Evolutionary conservation across 805 yeast species (phyloP), one percentile per base, ranked within the genome.

Genomic region (Lipomyces lipofer): DNA sequence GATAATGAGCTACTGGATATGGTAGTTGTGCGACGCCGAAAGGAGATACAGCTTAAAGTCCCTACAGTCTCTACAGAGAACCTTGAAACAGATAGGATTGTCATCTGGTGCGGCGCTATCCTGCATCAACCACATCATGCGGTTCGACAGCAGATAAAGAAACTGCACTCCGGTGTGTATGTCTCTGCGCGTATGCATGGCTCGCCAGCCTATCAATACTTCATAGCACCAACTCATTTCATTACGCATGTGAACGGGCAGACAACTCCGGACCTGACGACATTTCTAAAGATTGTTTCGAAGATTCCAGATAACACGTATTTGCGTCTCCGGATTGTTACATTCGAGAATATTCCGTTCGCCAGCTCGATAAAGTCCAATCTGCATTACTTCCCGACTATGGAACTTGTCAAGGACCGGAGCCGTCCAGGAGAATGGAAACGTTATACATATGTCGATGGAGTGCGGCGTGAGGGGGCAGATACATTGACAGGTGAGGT

Each of bases 91-190:
- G 78, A 80, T 35, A 83, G 84, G 51, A 73, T 88, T 36, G 84
- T 87, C 7, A 75, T 79, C 46, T 91, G 96, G 94, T 81, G 90
- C 49, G 97, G 97, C 21, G 84, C 90, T 36, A 72, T 85, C 4
- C 69, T 91, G 30, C 97, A 91, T 67, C 78, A 82, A 35, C 96
- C 97, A n/a, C 97, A 89, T 69, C 95, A 86, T 66, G 92, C 94
- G 7, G 96, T 90, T 15, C 81, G 91, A 59, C 96, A 90, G 72
- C 82, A 86, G 35, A 84, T 87, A 79, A 80, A 81, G 49, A 76
- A 79, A 52, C 73, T 88, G 49, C 96, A 95, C 10, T 84, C 92
- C 15, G 83, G 81, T 50, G 94, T 91, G n/a, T 91, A 90, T 66
- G 84, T 89, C 50, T 84, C 89, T 1, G 76, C 83, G 22, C 80